Conservation (phyloP, 331 rosid genomes). For the Arachis monticola region DNA sequence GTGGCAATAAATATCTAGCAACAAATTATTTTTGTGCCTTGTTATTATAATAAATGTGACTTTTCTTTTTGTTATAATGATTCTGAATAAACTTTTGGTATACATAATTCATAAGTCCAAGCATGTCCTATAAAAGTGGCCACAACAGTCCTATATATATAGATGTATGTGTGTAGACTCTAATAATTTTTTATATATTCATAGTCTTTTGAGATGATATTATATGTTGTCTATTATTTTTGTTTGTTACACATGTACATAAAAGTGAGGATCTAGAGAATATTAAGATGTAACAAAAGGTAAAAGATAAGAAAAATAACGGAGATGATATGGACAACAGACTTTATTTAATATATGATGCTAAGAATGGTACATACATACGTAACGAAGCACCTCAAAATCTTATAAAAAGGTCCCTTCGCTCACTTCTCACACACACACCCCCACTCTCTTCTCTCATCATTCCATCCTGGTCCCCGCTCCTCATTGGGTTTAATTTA, state of each 20-base stretch:
- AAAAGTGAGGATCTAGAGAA: too few species aligned
- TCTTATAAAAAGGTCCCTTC: slow-evolving; percentile 39
- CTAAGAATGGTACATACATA: not conserved
- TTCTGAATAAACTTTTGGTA: not conserved
- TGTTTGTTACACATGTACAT: too few species aligned
- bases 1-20: not conserved
- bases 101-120: not conserved
- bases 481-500: not conserved
- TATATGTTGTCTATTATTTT: not conserved
- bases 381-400: slow-evolving; percentile 33
- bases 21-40: not conserved
- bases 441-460: slow-evolving; percentile 18
- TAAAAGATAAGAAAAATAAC: too few species aligned
- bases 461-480: slow-evolving; percentile 33
- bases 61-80: not conserved
- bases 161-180: too few species aligned
- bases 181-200: not conserved
- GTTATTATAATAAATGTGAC: not conserved
- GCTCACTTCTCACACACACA: slow-evolving; percentile 34
- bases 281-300: too few species aligned
- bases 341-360: slow-evolving; percentile 8
- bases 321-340: not conserved
- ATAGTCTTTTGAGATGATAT: not conserved
- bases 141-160: not conserved
- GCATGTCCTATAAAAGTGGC: not conserved